phyloP scores from a whole-genome alignment of 179 eudicot genomes.

The Gypsophila paniculata region DNA sequence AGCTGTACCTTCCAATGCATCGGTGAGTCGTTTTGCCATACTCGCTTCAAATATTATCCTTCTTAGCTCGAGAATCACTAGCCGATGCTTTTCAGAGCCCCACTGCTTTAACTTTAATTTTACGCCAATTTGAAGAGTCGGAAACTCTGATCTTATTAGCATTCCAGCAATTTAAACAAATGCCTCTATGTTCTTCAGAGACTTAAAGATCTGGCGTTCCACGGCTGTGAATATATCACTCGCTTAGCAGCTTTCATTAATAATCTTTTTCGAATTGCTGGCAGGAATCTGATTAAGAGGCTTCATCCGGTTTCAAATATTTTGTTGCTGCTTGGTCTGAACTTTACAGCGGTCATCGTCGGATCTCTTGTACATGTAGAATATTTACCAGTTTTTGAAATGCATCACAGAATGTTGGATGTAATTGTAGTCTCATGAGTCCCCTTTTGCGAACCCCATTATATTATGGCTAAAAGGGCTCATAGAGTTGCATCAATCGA shows the following conservation, averaged over 20 bases:
- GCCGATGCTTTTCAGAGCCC: no score
- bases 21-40: neutral
- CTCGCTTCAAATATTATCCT: no score
- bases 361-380: constrained; percentile 9
- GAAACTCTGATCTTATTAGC: no score
- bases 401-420: neutral
- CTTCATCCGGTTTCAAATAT: neutral
- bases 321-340: neutral
- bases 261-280: no score
- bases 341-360: neutral
- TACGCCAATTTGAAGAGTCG: no score
- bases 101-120: no score
- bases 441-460: neutral
- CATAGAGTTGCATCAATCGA: neutral
- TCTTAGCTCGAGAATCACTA: no score
- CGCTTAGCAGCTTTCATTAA: no score
- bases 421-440: neutral
- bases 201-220: neutral
- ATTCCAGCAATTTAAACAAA: no score
- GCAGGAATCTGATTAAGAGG: constrained; percentile 13
- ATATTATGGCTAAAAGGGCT: neutral
- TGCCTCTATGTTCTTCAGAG: neutral
- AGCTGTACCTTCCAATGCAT: neutral
- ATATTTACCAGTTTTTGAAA: neutral
- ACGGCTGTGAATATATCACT: neutral